Base-by-base conservation (phyloP, 306 rosid genomes). In the Amphicarpaea edgeworthii region DNA sequence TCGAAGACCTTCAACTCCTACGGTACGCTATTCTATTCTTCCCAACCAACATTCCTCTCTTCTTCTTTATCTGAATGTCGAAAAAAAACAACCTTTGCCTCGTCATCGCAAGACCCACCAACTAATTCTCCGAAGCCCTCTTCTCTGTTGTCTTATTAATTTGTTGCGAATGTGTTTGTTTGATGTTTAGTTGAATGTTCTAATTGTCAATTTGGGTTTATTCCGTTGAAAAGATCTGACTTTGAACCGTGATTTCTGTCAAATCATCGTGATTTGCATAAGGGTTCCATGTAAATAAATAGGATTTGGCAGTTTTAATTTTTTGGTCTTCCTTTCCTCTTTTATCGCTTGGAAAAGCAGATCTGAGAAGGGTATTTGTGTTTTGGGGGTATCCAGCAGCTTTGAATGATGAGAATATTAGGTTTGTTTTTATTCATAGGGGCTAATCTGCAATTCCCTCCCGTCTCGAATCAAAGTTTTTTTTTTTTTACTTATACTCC, bases 1-100 rank as follows among this genome's bases (percentile, higher is more conserved):
- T 95, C 46, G 77, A 92, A 54, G 99, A 95, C 73, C 97, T 95
- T 82, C 90, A 84, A 77, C 86, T 92, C 49, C 87, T 92, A 46
- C 65, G 97, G 98, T 80, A 65, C n/a, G n/a, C n/a, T n/a, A n/a
- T n/a, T n/a, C n/a, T n/a, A 32, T 73, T 10, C n/a, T n/a, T n/a
- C 67, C 53, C 28, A 26, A 72, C 49, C 45, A 7, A 40, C 7
- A 8, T 5, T 0, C 24, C 16, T 17, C 3, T n/a, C n/a, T n/a
- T n/a, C 12, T 17, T 19, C 1, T 15, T 2, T 14, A 40, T 34
- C 14, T 28, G 0, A 2, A 64, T 55, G 12, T 40, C 6, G 5
- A 30, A 30, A 30, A 4, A 30, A 30, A 30, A 1, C 37, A 30
- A 30, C 37, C 37, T 30, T 30, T 6, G 37, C 6, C 37, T 30